Conservation (phyloP, 306 rosid species). For the Lablab purpureus region DNA sequence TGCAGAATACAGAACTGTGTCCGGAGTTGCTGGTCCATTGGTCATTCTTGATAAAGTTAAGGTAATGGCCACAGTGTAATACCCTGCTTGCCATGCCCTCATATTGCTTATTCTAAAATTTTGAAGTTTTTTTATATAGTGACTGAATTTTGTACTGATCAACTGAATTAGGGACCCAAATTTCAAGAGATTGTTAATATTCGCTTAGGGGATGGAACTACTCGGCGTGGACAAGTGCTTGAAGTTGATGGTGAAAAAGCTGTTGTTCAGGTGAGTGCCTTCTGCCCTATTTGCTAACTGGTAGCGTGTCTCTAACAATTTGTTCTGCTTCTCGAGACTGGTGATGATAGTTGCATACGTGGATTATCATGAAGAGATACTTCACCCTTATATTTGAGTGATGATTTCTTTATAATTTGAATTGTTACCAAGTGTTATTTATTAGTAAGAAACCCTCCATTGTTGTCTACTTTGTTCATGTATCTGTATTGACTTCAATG, state of each 20-base stretch:
- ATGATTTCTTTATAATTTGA: constrained; percentile 9
- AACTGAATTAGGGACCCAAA: constrained; percentile 83
- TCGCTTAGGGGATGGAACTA: constrained; percentile 93
- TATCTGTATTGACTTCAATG: neutral
- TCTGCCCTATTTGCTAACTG: neutral
- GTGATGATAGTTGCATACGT: constrained; percentile 7
- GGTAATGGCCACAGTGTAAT: constrained; percentile 52
- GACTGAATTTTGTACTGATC: constrained; percentile 31
- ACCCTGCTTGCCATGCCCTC: constrained; percentile 5
- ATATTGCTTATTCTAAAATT: neutral
- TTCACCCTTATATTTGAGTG: constrained; percentile 6
- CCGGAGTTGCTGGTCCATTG: constrained; percentile 99
- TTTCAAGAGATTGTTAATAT: constrained; percentile 98
- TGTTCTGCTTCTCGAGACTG: constrained; percentile 30
- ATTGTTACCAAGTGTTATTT: constrained; percentile 1
- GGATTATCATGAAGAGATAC: neutral
- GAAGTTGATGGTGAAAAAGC: constrained; percentile 99
- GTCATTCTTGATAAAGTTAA: constrained; percentile 98
- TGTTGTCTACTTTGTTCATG: constrained; percentile 23
- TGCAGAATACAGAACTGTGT: constrained; percentile 97
- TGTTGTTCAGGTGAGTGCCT: constrained; percentile 82
- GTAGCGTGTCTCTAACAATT: neutral
- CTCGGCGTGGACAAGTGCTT: constrained; percentile 92
- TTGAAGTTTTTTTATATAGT: constrained; percentile 37
- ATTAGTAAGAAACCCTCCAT: neutral